Conservation (phyloP, 2,329 filamentous ascomycete species). For the Aureobasidium mangrovei region DNA sequence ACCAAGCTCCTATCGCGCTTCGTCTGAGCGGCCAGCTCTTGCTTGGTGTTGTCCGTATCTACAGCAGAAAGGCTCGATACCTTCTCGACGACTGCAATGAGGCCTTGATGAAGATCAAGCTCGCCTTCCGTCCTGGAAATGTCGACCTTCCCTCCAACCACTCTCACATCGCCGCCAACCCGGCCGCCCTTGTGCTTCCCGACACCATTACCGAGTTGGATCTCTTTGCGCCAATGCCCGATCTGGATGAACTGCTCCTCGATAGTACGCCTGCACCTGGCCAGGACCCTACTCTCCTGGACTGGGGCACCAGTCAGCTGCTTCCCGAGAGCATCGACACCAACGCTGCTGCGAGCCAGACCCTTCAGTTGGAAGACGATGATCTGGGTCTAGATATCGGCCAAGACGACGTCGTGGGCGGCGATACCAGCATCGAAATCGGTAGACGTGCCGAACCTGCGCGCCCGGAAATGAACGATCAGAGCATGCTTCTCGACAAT, state of each 20-base stretch:
- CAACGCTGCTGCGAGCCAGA: constrained; percentile 30
- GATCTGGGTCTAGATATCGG: constrained; percentile 58
- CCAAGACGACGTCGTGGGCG: constrained; percentile 31
- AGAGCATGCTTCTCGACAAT: constrained; percentile 49
- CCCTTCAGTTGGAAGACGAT: constrained; percentile 45
- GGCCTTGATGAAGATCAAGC: constrained; percentile 94
- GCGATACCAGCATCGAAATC: constrained; percentile 62
- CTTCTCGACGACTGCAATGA: constrained; percentile 96
- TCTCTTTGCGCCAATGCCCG: constrained; percentile 66
- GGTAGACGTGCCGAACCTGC: constrained; percentile 71
- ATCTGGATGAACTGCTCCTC: constrained; percentile 71
- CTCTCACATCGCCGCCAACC: constrained; percentile 62
- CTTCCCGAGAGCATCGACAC: constrained; percentile 58
- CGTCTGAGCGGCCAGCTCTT: constrained; percentile 89
- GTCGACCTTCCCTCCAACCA: constrained; percentile 82
- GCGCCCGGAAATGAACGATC: constrained; percentile 46
- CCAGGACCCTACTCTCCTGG: constrained; percentile 38
- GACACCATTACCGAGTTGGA: constrained; percentile 92
- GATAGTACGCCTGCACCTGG: constrained; percentile 24
- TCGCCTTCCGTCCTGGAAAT: constrained; percentile 95
- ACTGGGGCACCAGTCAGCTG: constrained; percentile 66
- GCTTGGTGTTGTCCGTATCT: constrained; percentile 93
- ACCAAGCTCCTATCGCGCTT: constrained; percentile 88
- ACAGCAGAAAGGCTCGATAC: constrained; percentile 94
- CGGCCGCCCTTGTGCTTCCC: constrained; percentile 78